Evolutionary conservation across 2,329 filamentous ascomycete genomes (phyloP).

Genomic region (Colletotrichum sp.): DNA sequence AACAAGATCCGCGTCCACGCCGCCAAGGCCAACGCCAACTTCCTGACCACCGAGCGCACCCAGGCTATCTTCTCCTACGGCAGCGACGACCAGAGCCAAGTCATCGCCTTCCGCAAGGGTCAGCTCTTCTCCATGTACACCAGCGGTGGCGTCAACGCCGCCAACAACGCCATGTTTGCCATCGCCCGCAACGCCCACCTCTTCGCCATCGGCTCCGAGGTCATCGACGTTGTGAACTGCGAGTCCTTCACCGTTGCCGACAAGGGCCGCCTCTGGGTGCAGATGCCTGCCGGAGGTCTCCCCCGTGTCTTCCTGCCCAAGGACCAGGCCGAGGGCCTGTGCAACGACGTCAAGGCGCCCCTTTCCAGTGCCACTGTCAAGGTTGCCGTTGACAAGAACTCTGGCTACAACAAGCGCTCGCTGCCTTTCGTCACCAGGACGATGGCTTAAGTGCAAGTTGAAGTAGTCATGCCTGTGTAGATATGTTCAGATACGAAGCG

Average conservation of each 20-base stretch:
- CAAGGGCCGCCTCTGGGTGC: slow-evolving; percentile 16
- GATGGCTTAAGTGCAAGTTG: background rate
- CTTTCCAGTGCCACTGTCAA: slow-evolving; percentile 7
- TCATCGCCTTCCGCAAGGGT: slow-evolving; percentile 19
- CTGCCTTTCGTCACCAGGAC: background rate
- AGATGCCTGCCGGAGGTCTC: slow-evolving; percentile 16
- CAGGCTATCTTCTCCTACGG: slow-evolving; percentile 12
- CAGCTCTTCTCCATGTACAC: slow-evolving; percentile 35
- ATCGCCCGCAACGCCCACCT: slow-evolving; percentile 36
- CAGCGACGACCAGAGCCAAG: slow-evolving; percentile 7
- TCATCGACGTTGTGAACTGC: slow-evolving; percentile 51
- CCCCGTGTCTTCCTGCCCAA: slow-evolving; percentile 16
- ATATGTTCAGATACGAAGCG: background rate
- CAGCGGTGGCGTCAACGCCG: slow-evolving; percentile 40
- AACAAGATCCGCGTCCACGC: slow-evolving; percentile 50
- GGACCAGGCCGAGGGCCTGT: slow-evolving; percentile 14
- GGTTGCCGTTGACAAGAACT: slow-evolving; percentile 17
- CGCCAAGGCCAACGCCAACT: background rate
- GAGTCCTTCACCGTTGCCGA: slow-evolving; percentile 12
- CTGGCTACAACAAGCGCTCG: slow-evolving; percentile 6
- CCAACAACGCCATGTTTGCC: slow-evolving; percentile 33
- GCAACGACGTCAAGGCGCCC: slow-evolving; percentile 11
- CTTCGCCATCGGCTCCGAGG: slow-evolving; percentile 34
- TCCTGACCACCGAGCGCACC: slow-evolving; percentile 7
- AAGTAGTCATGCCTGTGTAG: background rate